Base-by-base conservation (phyloP, 208 protist genomes). In the Acanthamoeba royreba region DNA sequence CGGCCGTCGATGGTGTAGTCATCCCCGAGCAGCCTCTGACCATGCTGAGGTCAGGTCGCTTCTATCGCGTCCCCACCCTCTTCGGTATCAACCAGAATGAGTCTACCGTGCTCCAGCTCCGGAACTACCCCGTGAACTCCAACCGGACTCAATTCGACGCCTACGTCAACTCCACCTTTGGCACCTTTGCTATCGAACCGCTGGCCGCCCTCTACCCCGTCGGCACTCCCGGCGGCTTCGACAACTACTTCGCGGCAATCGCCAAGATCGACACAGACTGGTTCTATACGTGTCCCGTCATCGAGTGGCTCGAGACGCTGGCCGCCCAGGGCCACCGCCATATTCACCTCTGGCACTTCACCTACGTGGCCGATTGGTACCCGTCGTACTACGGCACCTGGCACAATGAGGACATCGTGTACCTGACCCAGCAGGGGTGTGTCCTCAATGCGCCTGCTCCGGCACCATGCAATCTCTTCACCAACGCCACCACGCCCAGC, bases 341-440 rank as follows among this genome's bases (percentile, higher is more conserved):
- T 19, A 28, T 40, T 40, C 45, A 77, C 66, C 66, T 77, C 35
- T 77, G 13, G 25, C 66, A 45, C 66, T 43, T 15, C 35, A 77
- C 66, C 66, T 77, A 77, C 66, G 66, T 46, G 66, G 66, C 66
- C 66, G n/a, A 77, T 40, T 77, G 66, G 66, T 77, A 46, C 66
- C 66, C 66, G 8, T 2, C 31, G 17, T 19, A 46, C 35, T 77
- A 77, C 66, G 66, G 66, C 66, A 40, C 66, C 35, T 25, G 15
- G 4, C 66, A 77, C 66, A 77, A 77, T 40, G 66, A 77, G 66
- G 66, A 77, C 66, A n/a, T 77, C 66, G 66, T 77, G 35, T 77
- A 77, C 66, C 66, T 77, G 35, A 77, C 31, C 66, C 66, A 77
- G 66, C 66, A 77, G 66, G 66, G 66, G 35, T 77, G 66, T 22